Base-by-base conservation (phyloP, 768 basidiomycete genomes). In the Rhodotorula sphaerocarpa region DNA sequence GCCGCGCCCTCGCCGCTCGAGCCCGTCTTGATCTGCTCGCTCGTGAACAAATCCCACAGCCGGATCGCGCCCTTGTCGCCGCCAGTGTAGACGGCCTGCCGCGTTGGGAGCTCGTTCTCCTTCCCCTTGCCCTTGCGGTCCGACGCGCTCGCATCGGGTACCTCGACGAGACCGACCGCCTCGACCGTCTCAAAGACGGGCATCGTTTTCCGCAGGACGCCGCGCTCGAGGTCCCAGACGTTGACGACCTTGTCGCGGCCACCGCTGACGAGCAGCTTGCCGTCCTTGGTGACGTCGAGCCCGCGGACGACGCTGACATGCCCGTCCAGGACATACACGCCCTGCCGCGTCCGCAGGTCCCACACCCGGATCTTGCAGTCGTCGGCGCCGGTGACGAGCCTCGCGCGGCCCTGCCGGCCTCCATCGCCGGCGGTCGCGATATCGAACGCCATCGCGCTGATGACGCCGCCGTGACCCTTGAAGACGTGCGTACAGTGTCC, bases 381-480 rank as follows among this genome's bases (percentile, higher is more conserved):
- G 48, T 88, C 87, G 33, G 89, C 92, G 9, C 87, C 93, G 0
- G 92, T 92, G 59, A 92, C 80, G 44, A 97, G 81, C 68, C 85
- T 84, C 81, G 92, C 46, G 39, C 66, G 60, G 77, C 78, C 55
- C 78, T 69, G 27, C 69, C 76, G 57, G 27, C 65, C 59, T 21
- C 65, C 65, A 31, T 65, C 63, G 77, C 78, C 44, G 70, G 74
- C 33, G 80, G 76, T 39, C 77, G 84, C 85, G 70, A 86, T 88
- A 74, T 85, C 86, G 77, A 92, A 99, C 30, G 81, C 78, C 63
- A 97, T 78, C 21, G 93, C 91, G 69, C 87, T 88, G 74, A 99
- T 86, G 63, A 95, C 88, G n/a, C 95, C 95, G 7, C 92, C 95
- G 73, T 97, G 95, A 3, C 92, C 93, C 72, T 87, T 87, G 80